phyloP scores from a whole-genome alignment of 1,284 basidiomycete species.

The Leccinum griseonigrum region DNA sequence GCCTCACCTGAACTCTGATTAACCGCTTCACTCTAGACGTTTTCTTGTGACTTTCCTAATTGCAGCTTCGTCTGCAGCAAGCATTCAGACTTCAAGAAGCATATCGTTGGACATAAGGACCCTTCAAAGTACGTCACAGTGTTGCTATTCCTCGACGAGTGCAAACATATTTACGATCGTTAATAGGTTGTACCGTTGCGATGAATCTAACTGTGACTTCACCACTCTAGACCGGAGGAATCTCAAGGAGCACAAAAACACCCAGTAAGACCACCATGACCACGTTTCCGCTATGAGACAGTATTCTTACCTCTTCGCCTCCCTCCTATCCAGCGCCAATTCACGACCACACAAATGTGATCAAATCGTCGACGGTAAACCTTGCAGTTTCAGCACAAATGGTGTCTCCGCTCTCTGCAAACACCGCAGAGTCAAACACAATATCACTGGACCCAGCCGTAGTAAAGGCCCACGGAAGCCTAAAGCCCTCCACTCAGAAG shows the following conservation, averaged over 20 bases:
- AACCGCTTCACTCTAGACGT: background rate
- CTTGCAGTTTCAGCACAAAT: background rate
- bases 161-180: background rate
- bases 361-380: background rate
- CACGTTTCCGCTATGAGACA: background rate
- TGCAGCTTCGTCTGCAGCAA: background rate
- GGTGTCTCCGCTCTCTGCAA: background rate
- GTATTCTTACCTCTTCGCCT: background rate
- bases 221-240: background rate
- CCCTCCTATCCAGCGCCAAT: background rate
- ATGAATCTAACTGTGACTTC: background rate
- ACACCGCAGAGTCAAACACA: background rate
- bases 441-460: no score
- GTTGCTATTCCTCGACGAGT: background rate
- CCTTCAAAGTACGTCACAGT: no score
- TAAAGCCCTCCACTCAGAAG: no score
- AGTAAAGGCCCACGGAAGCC: no score
- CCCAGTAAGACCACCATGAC: background rate
- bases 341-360: background rate
- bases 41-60: background rate
- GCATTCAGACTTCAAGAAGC: background rate
- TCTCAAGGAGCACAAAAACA: background rate
- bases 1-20: background rate
- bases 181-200: background rate
- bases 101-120: background rate